Conservation (phyloP, 108 stramenopile species). For the Discostella stelligeroides region DNA sequence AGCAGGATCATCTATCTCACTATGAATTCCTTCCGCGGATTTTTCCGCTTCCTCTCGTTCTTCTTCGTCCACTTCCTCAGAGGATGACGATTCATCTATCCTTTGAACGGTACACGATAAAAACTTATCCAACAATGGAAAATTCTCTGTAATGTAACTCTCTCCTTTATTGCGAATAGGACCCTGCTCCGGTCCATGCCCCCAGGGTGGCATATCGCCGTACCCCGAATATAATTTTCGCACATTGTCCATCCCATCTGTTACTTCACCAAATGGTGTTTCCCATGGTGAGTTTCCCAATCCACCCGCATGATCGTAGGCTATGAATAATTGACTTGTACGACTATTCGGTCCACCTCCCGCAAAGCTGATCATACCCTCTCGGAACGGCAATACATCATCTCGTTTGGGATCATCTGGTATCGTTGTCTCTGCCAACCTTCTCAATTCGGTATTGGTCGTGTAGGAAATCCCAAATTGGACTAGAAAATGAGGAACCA, state of each 20-base stretch:
- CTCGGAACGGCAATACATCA: slow-evolving; percentile 59
- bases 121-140: slow-evolving; percentile 54
- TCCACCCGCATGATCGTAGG: slow-evolving; percentile 55
- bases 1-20: slow-evolving; percentile 8
- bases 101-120: slow-evolving; percentile 30
- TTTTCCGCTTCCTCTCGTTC: not conserved
- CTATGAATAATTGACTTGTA: slow-evolving; percentile 81
- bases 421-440: slow-evolving; percentile 49
- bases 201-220: slow-evolving; percentile 82
- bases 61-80: not conserved
- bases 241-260: slow-evolving; percentile 66
- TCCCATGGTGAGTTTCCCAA: slow-evolving; percentile 76
- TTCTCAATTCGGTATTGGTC: slow-evolving; percentile 50
- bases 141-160: slow-evolving; percentile 44
- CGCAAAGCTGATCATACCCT: slow-evolving; percentile 70
- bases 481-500: slow-evolving; percentile 82
- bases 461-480: slow-evolving; percentile 91
- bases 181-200: slow-evolving; percentile 49
- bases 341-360: slow-evolving; percentile 75
- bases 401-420: slow-evolving; percentile 56
- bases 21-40: slow-evolving; percentile 9
- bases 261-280: slow-evolving; percentile 81
- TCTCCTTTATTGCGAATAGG: slow-evolving; percentile 40
- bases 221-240: slow-evolving; percentile 66
- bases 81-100: slow-evolving; percentile 1